A percentile compares a stretch with the other conserved stretches of the same genome.
These are phyloP conservation scores for Scedosporium dehoogii DNA, from an alignment of 2,329 filamentous ascomycete genomes.

Conservation along the genomic window DNA sequence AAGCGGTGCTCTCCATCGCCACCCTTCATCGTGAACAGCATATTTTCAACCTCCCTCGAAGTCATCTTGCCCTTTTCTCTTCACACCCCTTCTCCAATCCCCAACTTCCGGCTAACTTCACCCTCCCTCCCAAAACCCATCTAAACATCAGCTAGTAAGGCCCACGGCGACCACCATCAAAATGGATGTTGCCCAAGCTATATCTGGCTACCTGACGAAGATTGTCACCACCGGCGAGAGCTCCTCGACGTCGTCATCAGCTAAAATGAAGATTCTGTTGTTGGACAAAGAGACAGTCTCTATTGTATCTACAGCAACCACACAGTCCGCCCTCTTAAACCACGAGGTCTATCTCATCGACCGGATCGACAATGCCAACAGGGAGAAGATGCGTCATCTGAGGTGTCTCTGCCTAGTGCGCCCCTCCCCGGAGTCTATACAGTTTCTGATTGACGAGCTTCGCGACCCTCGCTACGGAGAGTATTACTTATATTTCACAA, in stretches of 20 bases:
- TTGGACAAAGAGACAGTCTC: constrained; percentile 89
- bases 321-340: constrained; percentile 86
- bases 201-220: constrained; percentile 91
- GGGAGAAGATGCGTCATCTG: constrained; percentile 97
- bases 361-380: constrained; percentile 76
- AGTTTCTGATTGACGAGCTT: constrained; percentile 88
- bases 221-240: constrained; percentile 66
- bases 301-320: constrained; percentile 90
- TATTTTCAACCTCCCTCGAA: too few species aligned
- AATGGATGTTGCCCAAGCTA: constrained; percentile 92
- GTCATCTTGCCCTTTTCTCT: too few species aligned
- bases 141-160: not conserved
- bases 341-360: constrained; percentile 98
- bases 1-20: too few species aligned
- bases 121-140: too few species aligned
- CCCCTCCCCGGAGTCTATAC: constrained; percentile 85
- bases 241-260: constrained; percentile 53
- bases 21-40: too few species aligned
- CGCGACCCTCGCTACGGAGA: constrained; percentile 95
- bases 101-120: too few species aligned
- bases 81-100: too few species aligned
- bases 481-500: constrained; percentile 96
- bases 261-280: constrained; percentile 97
- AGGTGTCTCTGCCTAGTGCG: constrained; percentile 88
- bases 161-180: constrained; percentile 11